phyloP scores from a whole-genome alignment of 2,329 filamentous ascomycete species.

The Aspergillus fumigatus region DNA sequence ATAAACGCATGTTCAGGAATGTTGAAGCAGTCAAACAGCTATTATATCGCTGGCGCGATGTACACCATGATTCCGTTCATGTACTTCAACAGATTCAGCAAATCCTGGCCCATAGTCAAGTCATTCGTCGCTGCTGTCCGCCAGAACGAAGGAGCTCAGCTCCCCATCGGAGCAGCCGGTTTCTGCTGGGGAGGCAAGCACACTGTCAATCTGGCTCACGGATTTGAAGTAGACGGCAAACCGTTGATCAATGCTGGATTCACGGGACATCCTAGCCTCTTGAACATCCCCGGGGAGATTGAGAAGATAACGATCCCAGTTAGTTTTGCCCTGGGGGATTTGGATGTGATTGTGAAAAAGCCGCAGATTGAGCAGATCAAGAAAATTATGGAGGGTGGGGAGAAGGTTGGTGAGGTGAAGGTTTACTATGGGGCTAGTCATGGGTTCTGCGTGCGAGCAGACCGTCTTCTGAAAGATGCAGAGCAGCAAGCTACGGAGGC shows the following conservation, averaged over 20 bases:
- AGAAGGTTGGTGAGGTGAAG: slow-evolving; percentile 16
- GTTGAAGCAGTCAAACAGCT: slow-evolving; percentile 6
- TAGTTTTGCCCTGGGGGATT: slow-evolving; percentile 21
- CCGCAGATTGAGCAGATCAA: slow-evolving; percentile 19
- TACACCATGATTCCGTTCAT: slow-evolving; percentile 19
- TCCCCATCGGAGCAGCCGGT: slow-evolving; percentile 51
- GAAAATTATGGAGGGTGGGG: slow-evolving; percentile 15
- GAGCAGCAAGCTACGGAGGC: slow-evolving; percentile 21
- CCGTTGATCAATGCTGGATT: slow-evolving; percentile 50
- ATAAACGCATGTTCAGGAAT: background rate
- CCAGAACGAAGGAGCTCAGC: slow-evolving; percentile 23
- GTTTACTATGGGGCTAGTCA: slow-evolving; percentile 24
- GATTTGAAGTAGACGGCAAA: slow-evolving; percentile 21
- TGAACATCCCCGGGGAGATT: slow-evolving; percentile 48
- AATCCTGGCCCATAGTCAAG: slow-evolving; percentile 33
- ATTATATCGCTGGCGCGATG: slow-evolving; percentile 9
- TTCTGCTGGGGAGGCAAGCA: slow-evolving; percentile 63
- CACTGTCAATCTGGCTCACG: slow-evolving; percentile 45
- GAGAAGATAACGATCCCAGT: slow-evolving; percentile 21
- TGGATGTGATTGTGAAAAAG: slow-evolving; percentile 17
- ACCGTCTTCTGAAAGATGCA: slow-evolving; percentile 17
- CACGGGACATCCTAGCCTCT: slow-evolving; percentile 49
- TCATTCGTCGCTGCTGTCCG: slow-evolving; percentile 37
- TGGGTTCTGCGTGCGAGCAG: slow-evolving; percentile 26
- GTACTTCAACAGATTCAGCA: slow-evolving; percentile 19